Percentiles rank a stretch among this genome's conserved stretches.
phyloP scores from a whole-genome alignment of 129 eudicot species.

The Calendula officinalis region DNA sequence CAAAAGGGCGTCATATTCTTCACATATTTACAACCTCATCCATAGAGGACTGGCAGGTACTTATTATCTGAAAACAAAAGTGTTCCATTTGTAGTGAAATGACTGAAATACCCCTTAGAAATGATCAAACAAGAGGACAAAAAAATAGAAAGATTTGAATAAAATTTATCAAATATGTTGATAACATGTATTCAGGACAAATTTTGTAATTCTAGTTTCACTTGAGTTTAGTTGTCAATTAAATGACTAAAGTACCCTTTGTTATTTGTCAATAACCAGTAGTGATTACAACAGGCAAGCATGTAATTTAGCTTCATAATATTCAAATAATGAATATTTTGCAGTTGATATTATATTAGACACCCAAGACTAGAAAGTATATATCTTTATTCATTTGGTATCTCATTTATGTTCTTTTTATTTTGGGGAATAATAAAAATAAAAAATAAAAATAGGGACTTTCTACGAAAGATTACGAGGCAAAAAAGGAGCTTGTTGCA shows the following conservation, averaged over 20 bases:
- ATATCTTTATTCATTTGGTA: background rate
- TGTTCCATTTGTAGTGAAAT: background rate
- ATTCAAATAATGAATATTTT: background rate
- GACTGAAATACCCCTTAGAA: background rate
- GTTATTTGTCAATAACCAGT: background rate
- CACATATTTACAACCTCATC: conserved; percentile 94
- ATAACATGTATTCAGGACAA: background rate
- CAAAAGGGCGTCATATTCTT: conserved; percentile 90
- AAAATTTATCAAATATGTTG: background rate
- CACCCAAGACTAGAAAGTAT: background rate
- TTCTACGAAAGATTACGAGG: conserved; percentile 64
- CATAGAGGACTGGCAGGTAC: conserved; percentile 97
- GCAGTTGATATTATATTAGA: conserved; percentile 1
- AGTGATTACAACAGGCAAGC: conserved; percentile 2
- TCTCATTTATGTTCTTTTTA: background rate
- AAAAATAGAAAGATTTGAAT: too few relatives aligned
- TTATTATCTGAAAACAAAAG: background rate
- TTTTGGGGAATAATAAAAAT: background rate
- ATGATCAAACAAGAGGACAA: too few relatives aligned
- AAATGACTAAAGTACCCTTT: conserved; percentile 14
- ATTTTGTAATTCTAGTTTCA: background rate
- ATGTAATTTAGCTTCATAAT: conserved; percentile 1
- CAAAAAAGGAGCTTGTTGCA: conserved; percentile 85
- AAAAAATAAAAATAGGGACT: conserved; percentile 52
- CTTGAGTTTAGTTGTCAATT: background rate